Evolutionary conservation across 768 basidiomycete genomes (phyloP).

Genomic region (Russula sp.): DNA sequence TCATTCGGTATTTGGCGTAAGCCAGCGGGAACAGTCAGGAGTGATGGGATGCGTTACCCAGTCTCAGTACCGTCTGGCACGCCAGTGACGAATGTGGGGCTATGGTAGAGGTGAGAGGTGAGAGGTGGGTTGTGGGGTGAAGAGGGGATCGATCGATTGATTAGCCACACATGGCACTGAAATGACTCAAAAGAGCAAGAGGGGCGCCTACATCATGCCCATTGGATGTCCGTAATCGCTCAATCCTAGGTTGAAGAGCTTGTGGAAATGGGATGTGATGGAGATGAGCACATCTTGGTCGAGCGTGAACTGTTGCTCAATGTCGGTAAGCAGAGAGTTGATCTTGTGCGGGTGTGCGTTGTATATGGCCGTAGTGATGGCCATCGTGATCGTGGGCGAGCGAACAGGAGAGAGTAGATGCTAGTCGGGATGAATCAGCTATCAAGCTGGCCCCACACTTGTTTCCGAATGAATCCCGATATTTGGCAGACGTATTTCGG

Average conservation of each 20-base stretch:
- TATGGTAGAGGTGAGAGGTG: constrained; percentile 34
- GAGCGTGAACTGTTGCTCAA: constrained; percentile 73
- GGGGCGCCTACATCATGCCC: constrained; percentile 79
- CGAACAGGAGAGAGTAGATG: not conserved
- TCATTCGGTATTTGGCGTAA: not conserved
- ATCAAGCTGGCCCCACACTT: no score
- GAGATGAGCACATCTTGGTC: constrained; percentile 55
- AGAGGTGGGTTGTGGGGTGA: not conserved
- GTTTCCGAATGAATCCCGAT: no score
- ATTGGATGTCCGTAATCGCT: constrained; percentile 70
- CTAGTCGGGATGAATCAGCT: no score
- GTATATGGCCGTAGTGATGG: constrained; percentile 23
- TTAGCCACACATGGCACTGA: not conserved
- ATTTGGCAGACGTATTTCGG: no score
- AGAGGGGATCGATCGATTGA: not conserved
- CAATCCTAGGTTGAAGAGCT: constrained; percentile 76
- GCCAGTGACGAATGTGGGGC: constrained; percentile 93
- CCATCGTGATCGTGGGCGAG: constrained; percentile 22
- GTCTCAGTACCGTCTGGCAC: constrained; percentile 93
- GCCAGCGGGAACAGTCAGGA: not conserved
- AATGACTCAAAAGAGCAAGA: not conserved
- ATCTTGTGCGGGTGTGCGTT: constrained; percentile 22
- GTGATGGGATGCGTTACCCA: constrained; percentile 53
- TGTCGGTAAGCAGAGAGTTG: constrained; percentile 48
- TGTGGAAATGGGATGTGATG: constrained; percentile 76